Conservation (phyloP, 1,139 yeast species). For the Candida sanyaensis region DNA sequence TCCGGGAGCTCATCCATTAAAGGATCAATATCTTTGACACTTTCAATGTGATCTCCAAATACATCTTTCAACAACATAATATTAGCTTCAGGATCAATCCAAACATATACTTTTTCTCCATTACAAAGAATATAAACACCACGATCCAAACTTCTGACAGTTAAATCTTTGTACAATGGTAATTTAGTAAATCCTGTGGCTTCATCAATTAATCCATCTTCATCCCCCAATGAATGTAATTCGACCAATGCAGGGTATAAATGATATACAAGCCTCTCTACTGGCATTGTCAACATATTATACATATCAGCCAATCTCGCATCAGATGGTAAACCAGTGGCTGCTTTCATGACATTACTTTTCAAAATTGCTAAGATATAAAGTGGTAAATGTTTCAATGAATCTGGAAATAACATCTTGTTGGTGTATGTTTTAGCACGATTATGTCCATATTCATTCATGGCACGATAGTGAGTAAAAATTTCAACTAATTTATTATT, state of each 20-base stretch:
- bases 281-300: constrained; percentile 55
- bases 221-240: constrained; percentile 62
- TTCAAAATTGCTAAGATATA: constrained; percentile 72
- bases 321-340: constrained; percentile 50
- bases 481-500: constrained; percentile 69
- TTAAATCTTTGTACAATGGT: constrained; percentile 48
- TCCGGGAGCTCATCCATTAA: constrained; percentile 68
- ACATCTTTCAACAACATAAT: constrained; percentile 70
- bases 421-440: constrained; percentile 53
- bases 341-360: constrained; percentile 58
- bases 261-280: constrained; percentile 61
- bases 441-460: constrained; percentile 50
- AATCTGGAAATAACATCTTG: constrained; percentile 80
- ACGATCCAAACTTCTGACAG: constrained; percentile 53
- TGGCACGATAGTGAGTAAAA: constrained; percentile 72
- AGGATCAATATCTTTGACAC: constrained; percentile 47
- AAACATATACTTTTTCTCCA: constrained; percentile 62
- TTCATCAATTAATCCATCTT: constrained; percentile 47
- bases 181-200: constrained; percentile 52
- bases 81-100: constrained; percentile 74
- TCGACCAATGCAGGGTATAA: constrained; percentile 84
- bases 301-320: constrained; percentile 60
- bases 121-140: constrained; percentile 81
- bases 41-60: constrained; percentile 57
- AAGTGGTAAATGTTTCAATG: constrained; percentile 72